A percentile compares a stretch with the other conserved stretches of the same genome.
Evolutionary conservation across 2,329 filamentous ascomycete genomes (phyloP).

Genomic region (Fusarium haematococcum): DNA sequence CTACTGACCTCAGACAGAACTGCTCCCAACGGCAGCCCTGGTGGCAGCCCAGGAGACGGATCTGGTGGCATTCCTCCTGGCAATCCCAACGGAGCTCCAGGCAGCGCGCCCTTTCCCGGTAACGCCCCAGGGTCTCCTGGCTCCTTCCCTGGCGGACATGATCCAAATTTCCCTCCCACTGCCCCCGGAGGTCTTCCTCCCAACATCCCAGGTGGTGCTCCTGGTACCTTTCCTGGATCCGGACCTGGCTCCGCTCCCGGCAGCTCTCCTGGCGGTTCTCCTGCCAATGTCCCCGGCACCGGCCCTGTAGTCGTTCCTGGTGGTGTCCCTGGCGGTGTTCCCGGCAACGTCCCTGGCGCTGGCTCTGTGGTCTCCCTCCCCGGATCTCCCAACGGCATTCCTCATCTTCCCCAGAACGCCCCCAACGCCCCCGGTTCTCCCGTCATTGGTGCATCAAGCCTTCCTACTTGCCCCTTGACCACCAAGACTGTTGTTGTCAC

Average conservation of each 20-base stretch:
- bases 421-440: constrained; percentile 9
- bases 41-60: constrained; percentile 11
- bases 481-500: constrained; percentile 63
- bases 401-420: constrained; percentile 1
- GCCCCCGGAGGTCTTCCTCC: constrained; percentile 28
- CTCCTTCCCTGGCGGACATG: constrained; percentile 22
- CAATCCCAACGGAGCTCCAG: constrained; percentile 29
- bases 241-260: constrained; percentile 11
- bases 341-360: not conserved
- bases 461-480: constrained; percentile 54
- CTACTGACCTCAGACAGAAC: constrained; percentile 28
- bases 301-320: constrained; percentile 25
- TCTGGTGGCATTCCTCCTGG: constrained; percentile 23
- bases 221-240: constrained; percentile 19
- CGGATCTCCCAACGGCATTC: not conserved
- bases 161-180: constrained; percentile 15
- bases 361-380: constrained; percentile 4
- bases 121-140: constrained; percentile 30
- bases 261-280: constrained; percentile 1
- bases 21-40: constrained; percentile 20
- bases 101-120: constrained; percentile 20
- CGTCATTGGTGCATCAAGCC: constrained; percentile 13
- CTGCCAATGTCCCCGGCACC: constrained; percentile 24
- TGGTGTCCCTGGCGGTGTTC: constrained; percentile 8
- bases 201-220: constrained; percentile 11